These are phyloP conservation scores for Phaeosphaeriaceae sp. DNA, from an alignment of 2,329 filamentous ascomycete species.

Conservation along the genomic window DNA sequence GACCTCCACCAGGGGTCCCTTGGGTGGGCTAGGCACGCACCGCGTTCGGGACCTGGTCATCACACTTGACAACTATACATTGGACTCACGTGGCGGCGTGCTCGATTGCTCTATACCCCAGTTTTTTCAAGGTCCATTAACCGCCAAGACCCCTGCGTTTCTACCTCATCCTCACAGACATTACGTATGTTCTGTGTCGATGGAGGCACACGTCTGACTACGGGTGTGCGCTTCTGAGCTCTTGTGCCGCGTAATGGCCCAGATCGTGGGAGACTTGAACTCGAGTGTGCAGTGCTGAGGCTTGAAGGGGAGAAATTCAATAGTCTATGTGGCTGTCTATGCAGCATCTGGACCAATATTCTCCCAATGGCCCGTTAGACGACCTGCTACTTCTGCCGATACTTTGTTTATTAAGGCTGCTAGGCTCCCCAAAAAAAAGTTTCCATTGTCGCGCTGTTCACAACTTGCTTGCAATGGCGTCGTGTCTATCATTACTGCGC, in stretches of 20 bases:
- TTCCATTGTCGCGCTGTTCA: constrained; percentile 25
- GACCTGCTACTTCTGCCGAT: constrained; percentile 37
- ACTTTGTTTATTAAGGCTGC: constrained; percentile 39
- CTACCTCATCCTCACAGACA: constrained; percentile 9
- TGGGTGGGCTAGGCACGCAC: constrained; percentile 6
- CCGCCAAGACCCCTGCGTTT: constrained; percentile 33
- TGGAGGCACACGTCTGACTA: constrained; percentile 19
- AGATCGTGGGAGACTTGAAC: constrained; percentile 10
- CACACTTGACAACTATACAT: constrained; percentile 9
- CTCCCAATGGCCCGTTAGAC: constrained; percentile 29
- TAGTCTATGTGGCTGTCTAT: constrained; percentile 35
- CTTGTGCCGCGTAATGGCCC: constrained; percentile 28
- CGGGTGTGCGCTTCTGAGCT: constrained; percentile 8
- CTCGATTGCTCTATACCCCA: constrained; percentile 2
- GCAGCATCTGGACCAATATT: constrained; percentile 32
- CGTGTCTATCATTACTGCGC: constrained; percentile 30
- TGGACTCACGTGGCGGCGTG: constrained; percentile 31
- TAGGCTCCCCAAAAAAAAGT: constrained; percentile 28
- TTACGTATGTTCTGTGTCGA: constrained; percentile 21
- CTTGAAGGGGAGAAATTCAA: constrained; percentile 37
- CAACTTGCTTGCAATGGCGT: constrained; percentile 31
- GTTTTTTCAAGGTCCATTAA: constrained; percentile 14
- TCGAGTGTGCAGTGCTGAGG: constrained; percentile 5
- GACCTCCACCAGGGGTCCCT: constrained; percentile 7
- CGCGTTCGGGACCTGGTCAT: background rate